Conservation (phyloP, 208 protist species). For the Leishmania tropica region DNA sequence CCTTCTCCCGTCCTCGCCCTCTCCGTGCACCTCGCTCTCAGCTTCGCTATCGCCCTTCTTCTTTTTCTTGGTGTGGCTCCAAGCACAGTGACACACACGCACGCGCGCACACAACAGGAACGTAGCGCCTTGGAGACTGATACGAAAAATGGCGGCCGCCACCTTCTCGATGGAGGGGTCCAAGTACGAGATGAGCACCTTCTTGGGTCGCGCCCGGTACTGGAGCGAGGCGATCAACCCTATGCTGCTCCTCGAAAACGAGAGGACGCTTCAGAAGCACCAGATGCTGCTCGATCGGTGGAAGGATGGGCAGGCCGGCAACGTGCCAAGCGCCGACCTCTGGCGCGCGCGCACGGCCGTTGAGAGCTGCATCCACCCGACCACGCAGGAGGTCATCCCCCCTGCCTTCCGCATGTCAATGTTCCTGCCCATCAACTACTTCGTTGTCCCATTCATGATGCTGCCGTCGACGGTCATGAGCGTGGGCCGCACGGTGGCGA, state of each 20-base stretch:
- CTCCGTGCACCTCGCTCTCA: not conserved
- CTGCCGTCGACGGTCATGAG: constrained; percentile 66
- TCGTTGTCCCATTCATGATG: constrained; percentile 93
- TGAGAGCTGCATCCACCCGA: constrained; percentile 92
- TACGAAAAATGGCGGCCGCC: not conserved
- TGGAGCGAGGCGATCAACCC: constrained; percentile 88
- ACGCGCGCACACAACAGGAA: not conserved
- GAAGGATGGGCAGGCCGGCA: constrained; percentile 33
- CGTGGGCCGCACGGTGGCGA: constrained; percentile 72
- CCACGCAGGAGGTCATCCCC: constrained; percentile 87
- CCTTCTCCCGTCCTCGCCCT: not conserved
- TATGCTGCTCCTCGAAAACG: constrained; percentile 61
- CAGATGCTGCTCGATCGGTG: constrained; percentile 62
- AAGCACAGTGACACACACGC: constrained; percentile 3
- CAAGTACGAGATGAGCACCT: constrained; percentile 84
- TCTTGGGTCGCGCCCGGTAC: constrained; percentile 82
- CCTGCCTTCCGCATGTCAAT: constrained; percentile 92
- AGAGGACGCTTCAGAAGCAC: constrained; percentile 45
- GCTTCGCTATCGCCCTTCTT: not conserved
- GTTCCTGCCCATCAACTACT: constrained; percentile 93
- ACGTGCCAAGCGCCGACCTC: constrained; percentile 63
- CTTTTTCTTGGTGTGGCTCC: not conserved
- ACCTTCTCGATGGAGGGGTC: constrained; percentile 60
- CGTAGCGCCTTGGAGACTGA: too few species aligned
- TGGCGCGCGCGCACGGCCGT: constrained; percentile 86